These are phyloP conservation scores for Pyrenophora graminea DNA, from an alignment of 2,329 filamentous ascomycete species.

Conservation along the genomic window DNA sequence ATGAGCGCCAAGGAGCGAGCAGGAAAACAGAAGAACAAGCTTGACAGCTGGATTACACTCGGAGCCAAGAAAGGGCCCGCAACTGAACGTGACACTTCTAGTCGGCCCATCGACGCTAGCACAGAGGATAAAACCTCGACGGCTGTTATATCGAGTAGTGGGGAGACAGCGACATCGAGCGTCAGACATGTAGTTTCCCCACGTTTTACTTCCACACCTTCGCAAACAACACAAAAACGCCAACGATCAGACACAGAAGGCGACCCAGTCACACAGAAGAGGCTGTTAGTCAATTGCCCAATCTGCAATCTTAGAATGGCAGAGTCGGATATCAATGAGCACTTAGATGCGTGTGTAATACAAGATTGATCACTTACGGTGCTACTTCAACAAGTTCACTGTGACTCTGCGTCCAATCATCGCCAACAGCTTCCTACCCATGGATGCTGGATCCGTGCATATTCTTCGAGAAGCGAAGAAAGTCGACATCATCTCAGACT, in stretches of 20 bases:
- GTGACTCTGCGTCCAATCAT: too few relatives aligned
- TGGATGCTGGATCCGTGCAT: too few relatives aligned
- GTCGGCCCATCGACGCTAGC: conserved; percentile 6
- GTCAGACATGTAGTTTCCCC: conserved; percentile 5
- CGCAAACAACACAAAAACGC: conserved; percentile 28
- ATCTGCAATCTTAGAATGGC: conserved; percentile 42
- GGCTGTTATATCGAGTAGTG: conserved; percentile 8
- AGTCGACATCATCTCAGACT: too few relatives aligned
- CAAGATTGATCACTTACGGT: background rate
- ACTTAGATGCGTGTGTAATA: conserved; percentile 38
- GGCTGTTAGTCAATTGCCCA: conserved; percentile 43
- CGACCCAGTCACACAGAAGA: conserved; percentile 21
- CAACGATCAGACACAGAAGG: conserved; percentile 14
- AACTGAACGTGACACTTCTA: conserved; percentile 19
- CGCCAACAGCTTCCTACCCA: too few relatives aligned
- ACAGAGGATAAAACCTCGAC: conserved; percentile 16
- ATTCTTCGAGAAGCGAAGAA: too few relatives aligned
- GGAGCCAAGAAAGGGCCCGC: conserved; percentile 12
- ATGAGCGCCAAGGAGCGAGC: conserved; percentile 49
- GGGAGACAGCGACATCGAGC: conserved; percentile 12
- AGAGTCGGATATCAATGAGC: conserved; percentile 45
- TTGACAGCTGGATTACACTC: conserved; percentile 48
- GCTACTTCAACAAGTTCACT: too few relatives aligned
- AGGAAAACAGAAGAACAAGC: conserved; percentile 51
- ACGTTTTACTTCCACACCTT: background rate